Evolutionary conservation across 768 basidiomycete genomes (phyloP).

Genomic region (Boletus vinaceobasis): DNA sequence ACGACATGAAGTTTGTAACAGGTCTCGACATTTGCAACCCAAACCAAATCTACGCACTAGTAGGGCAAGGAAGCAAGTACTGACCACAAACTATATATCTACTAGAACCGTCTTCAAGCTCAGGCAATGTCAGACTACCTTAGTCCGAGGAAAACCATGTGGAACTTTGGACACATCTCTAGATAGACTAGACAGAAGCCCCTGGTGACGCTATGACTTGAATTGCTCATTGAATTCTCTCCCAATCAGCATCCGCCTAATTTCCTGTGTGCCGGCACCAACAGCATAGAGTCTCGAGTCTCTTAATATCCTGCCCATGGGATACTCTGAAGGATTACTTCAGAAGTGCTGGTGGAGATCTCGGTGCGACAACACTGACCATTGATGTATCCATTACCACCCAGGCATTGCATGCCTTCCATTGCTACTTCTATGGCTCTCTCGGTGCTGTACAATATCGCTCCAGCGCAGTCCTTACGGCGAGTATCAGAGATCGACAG

Average conservation of each 20-base stretch:
- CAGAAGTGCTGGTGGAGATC: not conserved
- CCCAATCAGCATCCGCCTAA: constrained; percentile 90
- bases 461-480: constrained; percentile 87
- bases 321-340: constrained; percentile 63
- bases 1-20: not conserved
- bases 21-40: not conserved
- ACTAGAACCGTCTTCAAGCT: not conserved
- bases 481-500: constrained; percentile 5
- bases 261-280: constrained; percentile 97
- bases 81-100: not conserved
- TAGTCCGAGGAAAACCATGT: not conserved
- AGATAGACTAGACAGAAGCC: not conserved
- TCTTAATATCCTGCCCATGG: constrained; percentile 80
- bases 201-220: constrained; percentile 18
- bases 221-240: constrained; percentile 84
- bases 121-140: not conserved
- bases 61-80: not conserved
- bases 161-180: not conserved
- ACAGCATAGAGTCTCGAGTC: constrained; percentile 90
- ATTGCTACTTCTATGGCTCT: constrained; percentile 86
- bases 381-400: constrained; percentile 95
- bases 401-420: constrained; percentile 91
- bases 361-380: constrained; percentile 41
- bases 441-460: constrained; percentile 91
- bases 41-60: not conserved